Evolutionary conservation across 1,284 basidiomycete genomes (phyloP).

Genomic region (Athelia psychrophila): DNA sequence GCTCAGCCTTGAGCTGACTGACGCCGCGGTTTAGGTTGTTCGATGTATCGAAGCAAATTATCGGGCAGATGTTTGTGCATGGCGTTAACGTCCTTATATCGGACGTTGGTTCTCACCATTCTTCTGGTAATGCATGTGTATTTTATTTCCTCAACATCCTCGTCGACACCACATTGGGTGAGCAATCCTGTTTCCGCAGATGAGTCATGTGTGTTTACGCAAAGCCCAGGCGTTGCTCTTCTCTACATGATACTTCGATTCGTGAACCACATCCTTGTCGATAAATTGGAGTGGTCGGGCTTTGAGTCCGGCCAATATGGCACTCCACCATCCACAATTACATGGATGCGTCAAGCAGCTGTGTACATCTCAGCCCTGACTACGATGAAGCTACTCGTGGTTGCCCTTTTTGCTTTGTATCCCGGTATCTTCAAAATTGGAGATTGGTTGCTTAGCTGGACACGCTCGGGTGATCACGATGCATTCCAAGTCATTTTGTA

Average conservation of each 20-base stretch:
- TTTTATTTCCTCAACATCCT: conserved; percentile 94
- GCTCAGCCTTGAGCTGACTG: conserved; percentile 5
- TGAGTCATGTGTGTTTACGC: conserved; percentile 1
- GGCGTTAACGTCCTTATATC: conserved; percentile 84
- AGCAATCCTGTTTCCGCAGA: conserved; percentile 19
- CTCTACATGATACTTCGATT: conserved; percentile 80
- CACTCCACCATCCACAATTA: conserved; percentile 65
- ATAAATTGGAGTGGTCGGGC: conserved; percentile 66
- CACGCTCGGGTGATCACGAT: conserved; percentile 52
- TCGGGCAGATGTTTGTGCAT: conserved; percentile 91
- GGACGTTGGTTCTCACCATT: conserved; percentile 62
- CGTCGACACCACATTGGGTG: conserved; percentile 91
- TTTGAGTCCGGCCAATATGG: conserved; percentile 90
- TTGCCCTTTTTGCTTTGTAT: conserved; percentile 71
- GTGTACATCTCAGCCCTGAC: conserved; percentile 84
- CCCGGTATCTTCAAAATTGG: conserved; percentile 73
- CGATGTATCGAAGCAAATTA: conserved; percentile 90
- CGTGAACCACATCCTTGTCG: conserved; percentile 66
- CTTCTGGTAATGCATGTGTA: conserved; percentile 81
- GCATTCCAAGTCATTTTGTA: conserved; percentile 82
- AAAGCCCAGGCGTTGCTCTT: conserved; percentile 69
- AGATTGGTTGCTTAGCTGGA: conserved; percentile 83
- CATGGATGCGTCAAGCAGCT: conserved; percentile 83
- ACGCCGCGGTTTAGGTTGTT: conserved; percentile 60
- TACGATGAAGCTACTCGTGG: conserved; percentile 89